Conservation (phyloP, 169 alveolate genomes). For the Babesia caballi region DNA sequence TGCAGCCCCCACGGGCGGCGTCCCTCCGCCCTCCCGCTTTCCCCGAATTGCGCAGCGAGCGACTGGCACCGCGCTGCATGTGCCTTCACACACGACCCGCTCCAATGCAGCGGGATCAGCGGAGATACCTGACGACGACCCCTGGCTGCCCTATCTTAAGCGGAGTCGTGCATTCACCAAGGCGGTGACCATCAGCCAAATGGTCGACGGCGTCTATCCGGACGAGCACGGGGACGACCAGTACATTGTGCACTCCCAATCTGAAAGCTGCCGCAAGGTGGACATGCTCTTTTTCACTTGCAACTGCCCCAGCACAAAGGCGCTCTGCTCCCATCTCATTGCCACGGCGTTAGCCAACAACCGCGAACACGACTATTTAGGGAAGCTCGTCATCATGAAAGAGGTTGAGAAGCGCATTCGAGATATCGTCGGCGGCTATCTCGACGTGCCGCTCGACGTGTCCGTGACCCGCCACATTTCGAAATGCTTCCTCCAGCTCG, state of each 20-base stretch:
- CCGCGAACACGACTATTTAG: neutral
- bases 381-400: conserved; percentile 19
- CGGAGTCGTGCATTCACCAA: conserved; percentile 4
- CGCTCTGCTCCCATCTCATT: conserved; percentile 38
- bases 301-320: conserved; percentile 27
- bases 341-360: conserved; percentile 14
- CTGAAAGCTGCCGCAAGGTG: conserved; percentile 19
- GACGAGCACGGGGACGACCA: neutral
- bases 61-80: no score
- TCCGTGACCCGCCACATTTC: neutral
- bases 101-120: neutral
- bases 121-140: neutral
- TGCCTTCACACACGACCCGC: no score
- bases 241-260: conserved; percentile 15
- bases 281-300: conserved; percentile 47
- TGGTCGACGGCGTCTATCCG: conserved; percentile 9
- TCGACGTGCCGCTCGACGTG: neutral
- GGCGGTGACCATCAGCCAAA: conserved; percentile 12
- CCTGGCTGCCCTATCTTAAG: neutral
- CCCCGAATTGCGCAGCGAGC: no score
- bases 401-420: neutral
- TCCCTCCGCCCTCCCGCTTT: no score
- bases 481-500: neutral
- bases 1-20: no score
- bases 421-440: neutral